Base-by-base conservation (phyloP, 2,329 filamentous ascomycete species). In the Simplicillium sp. region DNA sequence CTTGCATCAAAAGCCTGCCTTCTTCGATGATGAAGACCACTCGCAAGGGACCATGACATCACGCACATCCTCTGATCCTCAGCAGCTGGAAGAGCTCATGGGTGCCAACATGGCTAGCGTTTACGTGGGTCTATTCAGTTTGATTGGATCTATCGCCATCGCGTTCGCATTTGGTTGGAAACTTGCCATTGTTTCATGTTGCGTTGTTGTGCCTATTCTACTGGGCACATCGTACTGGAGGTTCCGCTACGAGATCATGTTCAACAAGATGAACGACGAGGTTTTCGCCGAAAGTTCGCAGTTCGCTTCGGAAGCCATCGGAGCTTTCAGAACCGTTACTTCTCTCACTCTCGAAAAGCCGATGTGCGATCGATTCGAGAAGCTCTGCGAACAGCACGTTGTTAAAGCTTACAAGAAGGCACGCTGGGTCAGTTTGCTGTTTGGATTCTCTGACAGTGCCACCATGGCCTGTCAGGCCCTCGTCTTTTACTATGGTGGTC, bases 81-180 rank as follows among this genome's bases (percentile, higher is more conserved):
- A 71, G 46, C 70, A 77, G 40, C 59, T 82, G 3, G 75, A 81
- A 54, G 75, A 82, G 55, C 64, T 83, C 6, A 70, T 81, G 50
- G 75, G 76, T 5, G 62, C 73, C 36, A 80, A 82, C 52, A 75
- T 82, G 69, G 71, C 77, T 2, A 68, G 84, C 47, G 70, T 77
- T 2, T 68, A 68, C 44, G 74, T 80, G 15, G 77, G 80, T 8
- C 53, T 82, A 16, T 81, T 86, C 54, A 82, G 75, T 37, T 59
- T 89, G 3, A 50, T 77, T 8, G 84, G 82, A 0, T 77, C 75
- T 7, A 60, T 86, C 12, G 64, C 71, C 34, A 82, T 89, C 39
- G 71, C 81, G 1, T 87, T 86, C 50, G 66, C 71, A 4, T 87
- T 82, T 54, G 81, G 82, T 2, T 89, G 85, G 85, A 89, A 87